Evolutionary conservation across 305 asterid genomes (phyloP), one percentile per base, ranked within the genome.

Genomic region (Coffea humblotiana): DNA sequence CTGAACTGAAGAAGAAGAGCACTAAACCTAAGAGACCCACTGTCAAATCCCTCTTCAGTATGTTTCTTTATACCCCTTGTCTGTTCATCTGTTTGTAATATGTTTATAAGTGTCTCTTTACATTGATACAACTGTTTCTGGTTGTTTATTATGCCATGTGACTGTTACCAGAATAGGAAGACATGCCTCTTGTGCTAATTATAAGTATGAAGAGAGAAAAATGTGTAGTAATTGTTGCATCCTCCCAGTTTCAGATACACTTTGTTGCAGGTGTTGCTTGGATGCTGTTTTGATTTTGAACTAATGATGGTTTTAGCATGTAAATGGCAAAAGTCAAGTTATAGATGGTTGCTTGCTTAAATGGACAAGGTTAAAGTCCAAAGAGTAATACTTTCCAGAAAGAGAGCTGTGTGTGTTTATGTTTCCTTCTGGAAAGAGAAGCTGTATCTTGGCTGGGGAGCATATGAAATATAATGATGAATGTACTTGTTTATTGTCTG

Each of bases 1-100:
- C 97, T 85, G 95, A 92, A 88, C 78, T 94, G 89, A 93, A 82
- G 95, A 94, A 93, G 93, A 94, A 93, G 91, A 94, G 86, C 89
- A 91, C 82, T 81, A 94, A 89, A 83, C 93, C 96, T 8, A 93
- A 91, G 90, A 90, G 98, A 84, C 98, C 98, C 65, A 94, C 98
- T 25, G 95, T 94, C 91, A 94, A 92, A 83, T 88, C 98, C 29
- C 97, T 94, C 82, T 94, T 94, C 92, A 91, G 98, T 94, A 93
- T 16, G 94, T 77, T 79, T 84, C 80, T 76, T 72, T 77, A 37
- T 37, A 65, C 77, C 79, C 64, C 69, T 73, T 49, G 23, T 68
- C 29, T 64, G 25, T 76, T 70, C 72, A 64, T 51, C 43, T 56
- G 60, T 71, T 27, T 60, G 21, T 67, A 3, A 52, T 63, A 52